phyloP scores from a whole-genome alignment of 2,329 filamentous ascomycete genomes.

The Penicillium italicum region DNA sequence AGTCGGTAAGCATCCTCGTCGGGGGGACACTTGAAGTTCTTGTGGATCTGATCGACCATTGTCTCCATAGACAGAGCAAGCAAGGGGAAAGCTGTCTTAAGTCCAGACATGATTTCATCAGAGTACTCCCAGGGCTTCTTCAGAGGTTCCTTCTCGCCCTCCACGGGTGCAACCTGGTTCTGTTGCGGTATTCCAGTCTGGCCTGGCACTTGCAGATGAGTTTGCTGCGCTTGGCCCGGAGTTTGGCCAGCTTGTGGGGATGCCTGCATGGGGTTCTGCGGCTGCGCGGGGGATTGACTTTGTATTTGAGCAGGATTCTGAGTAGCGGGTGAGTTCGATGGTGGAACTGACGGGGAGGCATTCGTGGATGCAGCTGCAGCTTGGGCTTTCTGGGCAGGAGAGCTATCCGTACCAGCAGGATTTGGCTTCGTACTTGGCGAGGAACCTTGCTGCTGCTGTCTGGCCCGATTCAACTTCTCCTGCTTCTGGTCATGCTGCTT shows the following conservation, averaged over 20 bases:
- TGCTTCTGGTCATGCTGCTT: constrained; percentile 71
- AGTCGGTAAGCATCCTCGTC: constrained; percentile 97
- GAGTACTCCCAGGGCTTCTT: constrained; percentile 95
- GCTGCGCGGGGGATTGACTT: constrained; percentile 24
- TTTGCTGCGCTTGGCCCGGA: constrained; percentile 22
- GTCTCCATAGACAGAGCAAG: constrained; percentile 98
- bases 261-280: constrained; percentile 17
- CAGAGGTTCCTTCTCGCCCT: constrained; percentile 44
- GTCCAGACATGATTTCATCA: constrained; percentile 88
- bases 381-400: constrained; percentile 44
- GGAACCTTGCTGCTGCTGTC: constrained; percentile 52
- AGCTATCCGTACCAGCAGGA: constrained; percentile 44
- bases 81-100: constrained; percentile 95
- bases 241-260: constrained; percentile 21
- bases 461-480: constrained; percentile 58
- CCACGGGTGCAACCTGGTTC: constrained; percentile 16
- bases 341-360: constrained; percentile 25
- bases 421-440: constrained; percentile 37
- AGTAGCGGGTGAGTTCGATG: constrained; percentile 24
- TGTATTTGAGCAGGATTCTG: constrained; percentile 24
- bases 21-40: constrained; percentile 97
- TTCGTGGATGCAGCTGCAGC: constrained; percentile 40
- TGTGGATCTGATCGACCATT: constrained; percentile 98
- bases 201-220: constrained; percentile 28
- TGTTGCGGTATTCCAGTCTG: constrained; percentile 24